Evolutionary conservation across 2,329 filamentous ascomycete species (phyloP).

Genomic region (Zasmidium cellare): DNA sequence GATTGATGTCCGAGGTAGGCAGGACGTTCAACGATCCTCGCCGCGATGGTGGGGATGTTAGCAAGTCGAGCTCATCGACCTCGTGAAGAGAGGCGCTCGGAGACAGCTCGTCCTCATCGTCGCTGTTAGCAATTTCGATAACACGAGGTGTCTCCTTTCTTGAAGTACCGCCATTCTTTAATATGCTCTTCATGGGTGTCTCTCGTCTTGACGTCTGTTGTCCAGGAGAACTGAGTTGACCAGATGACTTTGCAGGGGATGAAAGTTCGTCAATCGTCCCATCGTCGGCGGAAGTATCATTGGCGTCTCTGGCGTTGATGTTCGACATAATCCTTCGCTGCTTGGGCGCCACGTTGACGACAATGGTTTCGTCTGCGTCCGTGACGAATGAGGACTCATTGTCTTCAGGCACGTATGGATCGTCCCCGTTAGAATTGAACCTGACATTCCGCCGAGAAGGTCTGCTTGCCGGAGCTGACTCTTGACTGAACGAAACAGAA

Average conservation of each 20-base stretch:
- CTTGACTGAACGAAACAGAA: too few relatives aligned
- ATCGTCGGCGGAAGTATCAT: background rate
- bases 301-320: background rate
- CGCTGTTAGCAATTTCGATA: constrained; percentile 1
- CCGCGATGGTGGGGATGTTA: background rate
- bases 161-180: background rate
- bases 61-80: background rate
- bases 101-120: background rate
- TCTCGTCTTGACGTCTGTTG: too few relatives aligned
- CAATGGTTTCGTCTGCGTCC: background rate
- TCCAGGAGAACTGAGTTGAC: too few relatives aligned
- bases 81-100: background rate
- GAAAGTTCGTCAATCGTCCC: background rate
- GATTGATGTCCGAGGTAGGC: background rate
- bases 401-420: background rate
- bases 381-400: too few relatives aligned
- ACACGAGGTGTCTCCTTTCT: too few relatives aligned
- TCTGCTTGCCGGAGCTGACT: too few relatives aligned
- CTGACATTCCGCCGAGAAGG: too few relatives aligned
- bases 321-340: background rate
- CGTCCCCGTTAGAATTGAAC: too few relatives aligned
- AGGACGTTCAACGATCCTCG: background rate
- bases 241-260: too few relatives aligned
- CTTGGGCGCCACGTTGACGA: background rate
- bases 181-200: too few relatives aligned